A percentile compares a stretch with the other conserved stretches of the same genome.
Evolutionary conservation across 495 filamentous ascomycete genomes (phyloP).

Genomic region (Daldinia loculata): DNA sequence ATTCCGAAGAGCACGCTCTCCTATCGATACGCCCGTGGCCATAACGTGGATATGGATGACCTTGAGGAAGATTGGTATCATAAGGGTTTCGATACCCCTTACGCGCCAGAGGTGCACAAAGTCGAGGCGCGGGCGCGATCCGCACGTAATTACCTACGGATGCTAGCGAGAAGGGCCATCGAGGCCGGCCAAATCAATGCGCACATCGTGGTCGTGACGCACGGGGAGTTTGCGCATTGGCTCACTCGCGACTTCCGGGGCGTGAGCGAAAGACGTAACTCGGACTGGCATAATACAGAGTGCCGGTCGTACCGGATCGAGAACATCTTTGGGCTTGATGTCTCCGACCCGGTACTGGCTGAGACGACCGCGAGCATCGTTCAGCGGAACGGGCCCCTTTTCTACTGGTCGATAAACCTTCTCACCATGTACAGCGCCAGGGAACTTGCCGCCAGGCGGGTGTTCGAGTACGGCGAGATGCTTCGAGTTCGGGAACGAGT

Average conservation of each 20-base stretch:
- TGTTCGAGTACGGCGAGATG: background rate
- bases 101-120: constrained; percentile 58
- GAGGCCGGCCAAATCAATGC: constrained; percentile 53
- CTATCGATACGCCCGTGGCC: constrained; percentile 35
- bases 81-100: constrained; percentile 63
- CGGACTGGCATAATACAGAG: constrained; percentile 64
- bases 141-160: constrained; percentile 68
- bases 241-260: constrained; percentile 79
- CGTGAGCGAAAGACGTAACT: constrained; percentile 39
- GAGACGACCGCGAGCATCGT: constrained; percentile 62
- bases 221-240: constrained; percentile 59
- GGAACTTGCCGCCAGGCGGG: background rate
- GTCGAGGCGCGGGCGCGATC: constrained; percentile 66
- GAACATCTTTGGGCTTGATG: constrained; percentile 52
- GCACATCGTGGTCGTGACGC: constrained; percentile 62
- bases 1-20: constrained; percentile 56
- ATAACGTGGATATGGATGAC: constrained; percentile 57
- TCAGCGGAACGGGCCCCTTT: background rate
- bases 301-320: constrained; percentile 71
- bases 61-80: constrained; percentile 66
- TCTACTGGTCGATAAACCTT: no score
- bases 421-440: background rate
- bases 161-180: constrained; percentile 35
- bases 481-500: background rate
- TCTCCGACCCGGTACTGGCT: constrained; percentile 45